These are phyloP conservation scores for Diaporthe nobilis DNA, from an alignment of 2,329 filamentous ascomycete genomes.

Conservation along the genomic window DNA sequence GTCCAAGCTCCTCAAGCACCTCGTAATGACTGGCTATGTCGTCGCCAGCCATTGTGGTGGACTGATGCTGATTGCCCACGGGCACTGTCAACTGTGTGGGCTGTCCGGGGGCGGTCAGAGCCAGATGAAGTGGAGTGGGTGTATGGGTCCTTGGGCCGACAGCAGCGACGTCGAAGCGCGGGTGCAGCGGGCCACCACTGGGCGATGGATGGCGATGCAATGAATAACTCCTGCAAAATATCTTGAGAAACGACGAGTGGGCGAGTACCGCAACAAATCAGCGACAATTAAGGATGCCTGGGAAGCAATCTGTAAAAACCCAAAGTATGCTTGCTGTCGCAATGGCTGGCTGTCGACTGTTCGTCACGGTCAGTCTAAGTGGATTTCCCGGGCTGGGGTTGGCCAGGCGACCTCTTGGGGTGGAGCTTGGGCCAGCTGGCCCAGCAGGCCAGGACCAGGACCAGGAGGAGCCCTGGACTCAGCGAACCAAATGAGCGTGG, in stretches of 20 bases:
- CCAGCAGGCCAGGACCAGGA: not conserved
- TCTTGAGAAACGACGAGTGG: not conserved
- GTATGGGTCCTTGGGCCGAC: conserved; percentile 27
- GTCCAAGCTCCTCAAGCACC: conserved; percentile 95
- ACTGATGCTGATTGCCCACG: conserved; percentile 23
- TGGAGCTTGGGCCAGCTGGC: conserved; percentile 32
- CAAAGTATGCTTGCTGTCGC: not conserved
- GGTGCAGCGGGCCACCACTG: conserved; percentile 20
- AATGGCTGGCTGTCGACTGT: conserved; percentile 25
- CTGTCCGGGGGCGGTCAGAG: conserved; percentile 28
- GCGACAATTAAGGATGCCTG: conserved; percentile 25
- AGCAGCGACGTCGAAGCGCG: conserved; percentile 24
- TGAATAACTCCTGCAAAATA: not conserved
- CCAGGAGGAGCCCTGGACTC: conserved; percentile 18
- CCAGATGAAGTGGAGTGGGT: conserved; percentile 31
- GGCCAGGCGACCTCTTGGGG: conserved; percentile 20
- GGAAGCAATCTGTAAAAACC: not conserved
- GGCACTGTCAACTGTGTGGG: conserved; percentile 15
- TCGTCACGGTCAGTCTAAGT: conserved; percentile 12
- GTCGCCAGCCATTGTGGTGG: conserved; percentile 67
- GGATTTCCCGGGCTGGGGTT: conserved; percentile 25
- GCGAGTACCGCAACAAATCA: conserved; percentile 21
- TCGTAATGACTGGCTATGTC: conserved; percentile 89
- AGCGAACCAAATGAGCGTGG: conserved; percentile 23
- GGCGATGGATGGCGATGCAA: conserved; percentile 6